Evolutionary conservation across 192 early-diverging fungal species (phyloP), one percentile per base, ranked within the genome.

Genomic region (Umbelopsis vinacea): DNA sequence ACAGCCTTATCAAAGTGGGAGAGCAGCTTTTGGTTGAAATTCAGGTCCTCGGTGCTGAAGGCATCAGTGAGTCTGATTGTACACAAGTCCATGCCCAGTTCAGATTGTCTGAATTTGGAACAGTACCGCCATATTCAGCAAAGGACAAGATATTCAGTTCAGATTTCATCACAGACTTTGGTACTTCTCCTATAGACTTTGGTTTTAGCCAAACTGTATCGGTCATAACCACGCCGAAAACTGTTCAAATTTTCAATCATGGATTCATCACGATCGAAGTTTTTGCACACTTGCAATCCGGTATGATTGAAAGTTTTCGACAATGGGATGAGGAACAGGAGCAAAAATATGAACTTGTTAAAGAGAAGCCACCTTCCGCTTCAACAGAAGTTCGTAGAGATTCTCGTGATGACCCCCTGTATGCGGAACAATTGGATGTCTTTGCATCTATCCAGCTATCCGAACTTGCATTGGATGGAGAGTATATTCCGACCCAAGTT

Each of bases 11-110:
- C 52, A 52, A 23, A 52, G 71, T 83, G 22, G 88, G 87, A 12
- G 75, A 82, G 26, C 73, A 77, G 11, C 50, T 88, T 0, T 66
- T 91, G 8, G 89, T 92, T 72, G 92, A 92, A 71, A 73, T 93
- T 5, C 79, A 82, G 4, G 67, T 93, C 0, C 40, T 87, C 3
- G 80, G 85, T 10, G 52, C 91, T 5, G 78, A 71, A 4, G 90
- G 87, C 6, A 74, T 92, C n/a, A 71, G 71, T 6, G 90, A 90
- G 70, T 60, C 70, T 12, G 74, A 82, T 45, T 92, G 78, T 72
- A 88, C 83, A 5, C 88, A 92, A 69, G 82, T 93, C 14, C 91
- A 92, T 70, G 85, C 84, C 17, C 91, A 93, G 57, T 92, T 92
- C 71, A 79, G 86, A 66, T 71, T 87, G 2, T 87, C 85, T 4